Evolutionary conservation across 208 protist species (phyloP), one percentile per base, ranked within the genome.

Genomic region (Herpetomonas samuelpessoai): DNA sequence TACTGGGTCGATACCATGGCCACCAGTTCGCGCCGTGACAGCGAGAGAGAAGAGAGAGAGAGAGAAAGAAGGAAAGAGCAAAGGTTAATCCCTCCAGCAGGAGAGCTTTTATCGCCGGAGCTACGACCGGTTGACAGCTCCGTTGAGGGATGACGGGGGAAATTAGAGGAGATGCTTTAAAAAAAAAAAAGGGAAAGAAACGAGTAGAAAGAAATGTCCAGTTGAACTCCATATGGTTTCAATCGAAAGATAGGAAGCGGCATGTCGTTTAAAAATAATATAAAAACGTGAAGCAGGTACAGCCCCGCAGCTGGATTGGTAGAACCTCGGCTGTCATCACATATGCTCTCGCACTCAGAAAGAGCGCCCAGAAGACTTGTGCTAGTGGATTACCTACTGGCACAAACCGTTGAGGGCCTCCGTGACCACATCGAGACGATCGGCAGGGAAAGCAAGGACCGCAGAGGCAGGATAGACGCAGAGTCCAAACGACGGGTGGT

Each of bases 401-500:
- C n/a, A n/a, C n/a, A n/a, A n/a, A n/a, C n/a, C n/a, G n/a, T n/a
- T n/a, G n/a, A 79, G 45, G 1, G 57, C 53, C 3, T 66, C 47
- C 6, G 55, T 46, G 27, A 83, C 48, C 14, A 35, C 3, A 18
- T 47, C 65, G 28, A 71, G 64, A 0, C 38, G 38, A 26, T 55
- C 18, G 12, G 21, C 24, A 12, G 71, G 74, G 19, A 75, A 24
- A 0, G 46, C 68, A 0, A 85, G 4, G 4, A 85, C 55, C 16
- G 62, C 71, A 0, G 64, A 65, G 4, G 79, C 64, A 6, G 74
- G 74, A 50, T 85, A 85, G 35, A 81, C 55, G 49, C 74, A 71
- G 41, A 81, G 60, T 16, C 74, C 79, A 12, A 73, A 74, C 16
- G 46, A 44, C 2, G 73, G 74, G 47, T 85, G 79, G 55, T 75